These are phyloP conservation scores for Xylariaceae sp. DNA, from an alignment of 2,329 filamentous ascomycete genomes.

Conservation along the genomic window DNA sequence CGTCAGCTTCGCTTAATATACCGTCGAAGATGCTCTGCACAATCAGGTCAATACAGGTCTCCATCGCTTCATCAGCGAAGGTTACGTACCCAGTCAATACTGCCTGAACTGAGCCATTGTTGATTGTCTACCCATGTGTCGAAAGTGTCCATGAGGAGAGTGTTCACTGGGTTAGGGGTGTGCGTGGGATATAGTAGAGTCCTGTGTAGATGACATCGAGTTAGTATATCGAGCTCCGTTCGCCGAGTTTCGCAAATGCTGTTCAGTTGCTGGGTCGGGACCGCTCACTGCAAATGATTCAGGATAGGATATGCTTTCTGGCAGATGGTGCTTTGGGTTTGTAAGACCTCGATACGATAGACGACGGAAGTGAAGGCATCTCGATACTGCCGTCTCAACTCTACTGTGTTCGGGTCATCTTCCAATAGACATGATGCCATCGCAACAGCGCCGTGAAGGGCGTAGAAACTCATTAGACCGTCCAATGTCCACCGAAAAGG, in stretches of 20 bases:
- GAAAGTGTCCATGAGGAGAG: constrained; percentile 11
- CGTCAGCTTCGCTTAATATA: background rate
- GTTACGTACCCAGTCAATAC: constrained; percentile 11
- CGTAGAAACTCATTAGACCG: constrained; percentile 10
- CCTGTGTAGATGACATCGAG: background rate
- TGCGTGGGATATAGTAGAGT: constrained; percentile 8
- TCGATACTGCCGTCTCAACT: constrained; percentile 4
- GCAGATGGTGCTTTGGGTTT: constrained; percentile 11
- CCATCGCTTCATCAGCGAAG: background rate
- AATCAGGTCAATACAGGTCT: background rate
- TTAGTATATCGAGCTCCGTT: background rate
- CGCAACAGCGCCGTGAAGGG: constrained; percentile 10
- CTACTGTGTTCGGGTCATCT: constrained; percentile 7
- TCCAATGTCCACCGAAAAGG: constrained; percentile 13
- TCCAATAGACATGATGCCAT: constrained; percentile 13
- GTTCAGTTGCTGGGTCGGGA: background rate
- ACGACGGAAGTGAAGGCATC: constrained; percentile 7
- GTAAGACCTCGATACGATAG: constrained; percentile 5
- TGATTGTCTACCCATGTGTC: constrained; percentile 15
- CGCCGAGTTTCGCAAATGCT: background rate
- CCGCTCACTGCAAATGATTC: constrained; percentile 11
- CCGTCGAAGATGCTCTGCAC: background rate
- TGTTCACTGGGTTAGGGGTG: constrained; percentile 5
- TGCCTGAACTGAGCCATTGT: constrained; percentile 11
- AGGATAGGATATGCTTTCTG: constrained; percentile 14